These are phyloP conservation scores for Curvularia sp. DNA, from an alignment of 2,329 filamentous ascomycete species.

Conservation along the genomic window DNA sequence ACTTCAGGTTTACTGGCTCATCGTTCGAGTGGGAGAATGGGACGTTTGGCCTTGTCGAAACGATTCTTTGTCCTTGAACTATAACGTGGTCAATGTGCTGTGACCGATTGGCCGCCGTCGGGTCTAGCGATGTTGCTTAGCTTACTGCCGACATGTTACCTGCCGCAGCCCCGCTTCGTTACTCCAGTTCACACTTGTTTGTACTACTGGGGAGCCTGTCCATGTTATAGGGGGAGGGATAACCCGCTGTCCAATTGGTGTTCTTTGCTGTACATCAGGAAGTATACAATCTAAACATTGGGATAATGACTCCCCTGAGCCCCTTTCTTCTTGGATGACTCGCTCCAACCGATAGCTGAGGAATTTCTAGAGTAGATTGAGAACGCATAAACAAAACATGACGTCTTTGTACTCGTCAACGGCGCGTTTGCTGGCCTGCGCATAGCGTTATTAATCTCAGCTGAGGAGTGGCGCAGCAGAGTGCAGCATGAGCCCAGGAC, in stretches of 20 bases:
- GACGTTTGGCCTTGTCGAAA: background rate
- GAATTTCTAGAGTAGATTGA: background rate
- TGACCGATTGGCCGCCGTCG: background rate
- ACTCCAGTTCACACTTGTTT: background rate
- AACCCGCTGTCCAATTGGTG: background rate
- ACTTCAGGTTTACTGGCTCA: too few relatives aligned
- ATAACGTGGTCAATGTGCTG: background rate
- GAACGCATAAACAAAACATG: background rate
- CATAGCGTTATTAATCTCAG: background rate
- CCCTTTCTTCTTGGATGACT: background rate
- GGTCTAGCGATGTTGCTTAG: background rate
- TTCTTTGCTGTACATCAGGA: background rate
- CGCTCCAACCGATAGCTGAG: background rate
- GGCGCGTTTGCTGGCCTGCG: too few relatives aligned
- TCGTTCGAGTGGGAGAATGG: background rate
- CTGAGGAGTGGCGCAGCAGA: constrained; percentile 12
- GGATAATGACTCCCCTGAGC: background rate
- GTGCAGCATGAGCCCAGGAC: background rate
- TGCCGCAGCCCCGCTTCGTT: background rate
- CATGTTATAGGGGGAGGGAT: too few relatives aligned
- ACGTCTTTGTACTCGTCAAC: background rate
- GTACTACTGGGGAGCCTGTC: background rate
- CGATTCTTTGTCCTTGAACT: background rate
- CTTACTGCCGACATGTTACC: background rate
- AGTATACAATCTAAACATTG: background rate